Conservation (phyloP, 768 basidiomycete genomes). For the Russula dissimulans region DNA sequence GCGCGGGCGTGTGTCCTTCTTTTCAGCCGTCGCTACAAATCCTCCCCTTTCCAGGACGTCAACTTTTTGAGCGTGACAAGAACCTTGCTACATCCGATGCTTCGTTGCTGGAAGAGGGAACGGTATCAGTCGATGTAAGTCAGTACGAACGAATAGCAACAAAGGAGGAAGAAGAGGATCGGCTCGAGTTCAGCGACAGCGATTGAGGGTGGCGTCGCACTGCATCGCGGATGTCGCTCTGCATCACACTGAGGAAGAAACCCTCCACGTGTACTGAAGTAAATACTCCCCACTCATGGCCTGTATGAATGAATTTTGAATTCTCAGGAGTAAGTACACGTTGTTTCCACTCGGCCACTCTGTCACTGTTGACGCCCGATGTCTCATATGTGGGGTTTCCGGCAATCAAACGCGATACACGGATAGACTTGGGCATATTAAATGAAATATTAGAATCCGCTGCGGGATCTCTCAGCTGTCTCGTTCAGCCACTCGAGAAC, state of each 20-base stretch:
- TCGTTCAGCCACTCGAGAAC: conserved; percentile 61
- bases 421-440: conserved; percentile 28
- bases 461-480: conserved; percentile 32
- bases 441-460: conserved; percentile 22
- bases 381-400: conserved; percentile 36
- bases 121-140: conserved; percentile 78
- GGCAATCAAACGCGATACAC: conserved; percentile 37
- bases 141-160: conserved; percentile 67
- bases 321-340: conserved; percentile 10
- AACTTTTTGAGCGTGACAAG: conserved; percentile 81
- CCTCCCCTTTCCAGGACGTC: conserved; percentile 53
- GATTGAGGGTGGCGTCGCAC: conserved; percentile 39
- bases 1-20: conserved; percentile 25
- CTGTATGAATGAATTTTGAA: conserved; percentile 4
- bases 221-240: background rate
- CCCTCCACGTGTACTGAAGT: conserved; percentile 6
- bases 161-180: conserved; percentile 52
- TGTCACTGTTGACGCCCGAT: conserved; percentile 53
- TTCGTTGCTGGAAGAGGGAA: conserved; percentile 72
- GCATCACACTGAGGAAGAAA: background rate
- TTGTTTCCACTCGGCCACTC: conserved; percentile 18
- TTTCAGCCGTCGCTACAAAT: conserved; percentile 1
- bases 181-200: conserved; percentile 76
- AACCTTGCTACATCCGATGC: conserved; percentile 69
- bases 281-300: conserved; percentile 4